Evolutionary conservation across 2,329 filamentous ascomycete genomes (phyloP).

Genomic region (Ciborinia camelliae): DNA sequence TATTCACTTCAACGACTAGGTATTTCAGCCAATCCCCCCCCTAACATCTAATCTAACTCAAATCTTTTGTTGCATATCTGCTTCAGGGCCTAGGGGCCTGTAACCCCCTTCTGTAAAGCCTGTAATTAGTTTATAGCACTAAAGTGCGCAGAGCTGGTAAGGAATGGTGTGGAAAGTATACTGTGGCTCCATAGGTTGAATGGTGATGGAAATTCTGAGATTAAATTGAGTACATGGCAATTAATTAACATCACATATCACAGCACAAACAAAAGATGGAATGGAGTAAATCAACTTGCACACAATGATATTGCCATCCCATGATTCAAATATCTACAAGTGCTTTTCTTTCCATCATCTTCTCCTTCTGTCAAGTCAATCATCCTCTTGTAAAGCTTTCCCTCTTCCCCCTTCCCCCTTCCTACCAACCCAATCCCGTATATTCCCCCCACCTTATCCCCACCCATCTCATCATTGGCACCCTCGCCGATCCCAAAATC

Average conservation of each 20-base stretch:
- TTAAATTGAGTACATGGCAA: background rate
- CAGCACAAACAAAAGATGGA: background rate
- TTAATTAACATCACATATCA: background rate
- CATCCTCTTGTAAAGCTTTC: background rate
- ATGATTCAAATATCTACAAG: background rate
- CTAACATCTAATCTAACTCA: too few species aligned
- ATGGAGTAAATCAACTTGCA: background rate
- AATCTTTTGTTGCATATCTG: background rate
- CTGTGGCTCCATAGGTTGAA: background rate
- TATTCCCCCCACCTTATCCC: too few species aligned
- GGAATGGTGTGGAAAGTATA: background rate
- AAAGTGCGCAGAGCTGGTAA: background rate
- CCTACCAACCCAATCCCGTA: background rate
- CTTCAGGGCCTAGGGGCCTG: background rate
- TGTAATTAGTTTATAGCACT: background rate
- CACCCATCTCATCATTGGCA: background rate
- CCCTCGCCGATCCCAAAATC: background rate
- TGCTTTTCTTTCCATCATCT: background rate
- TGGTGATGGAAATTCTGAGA: background rate
- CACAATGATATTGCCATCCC: conserved; percentile 10
- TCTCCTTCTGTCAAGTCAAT: background rate
- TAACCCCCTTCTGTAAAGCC: background rate
- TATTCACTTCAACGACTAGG: background rate
- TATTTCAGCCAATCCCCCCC: background rate
- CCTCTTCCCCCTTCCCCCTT: background rate